Base-by-base conservation (phyloP, 2,329 filamentous ascomycete genomes). In the Fusarium irregulare region DNA sequence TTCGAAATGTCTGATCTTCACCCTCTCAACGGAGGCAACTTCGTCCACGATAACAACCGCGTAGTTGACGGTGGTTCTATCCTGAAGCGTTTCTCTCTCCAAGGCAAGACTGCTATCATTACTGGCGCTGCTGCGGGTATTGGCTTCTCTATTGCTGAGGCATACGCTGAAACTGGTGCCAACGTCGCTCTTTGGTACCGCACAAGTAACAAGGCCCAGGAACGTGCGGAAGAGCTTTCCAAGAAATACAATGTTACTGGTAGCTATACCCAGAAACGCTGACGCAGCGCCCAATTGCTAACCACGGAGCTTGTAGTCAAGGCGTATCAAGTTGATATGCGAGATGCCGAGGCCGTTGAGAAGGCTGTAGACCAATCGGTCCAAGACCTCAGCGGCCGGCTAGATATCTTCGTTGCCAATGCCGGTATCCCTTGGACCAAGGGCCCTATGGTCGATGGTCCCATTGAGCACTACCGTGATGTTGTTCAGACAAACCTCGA, bases 351-450 rank as follows among this genome's bases (percentile, higher is more conserved):
- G 18, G 79, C 82, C 4, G 84, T 88, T 10, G 78, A 84, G 47
- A 76, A 79, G 10, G 82, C 84, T 6, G 82, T 90, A 28, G 78
- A 85, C 64, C 77, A 80, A 42, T 83, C 86, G 66, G 80, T 89
- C 48, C 78, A 83, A 62, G 91, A 93, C 14, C 90, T 93, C 79
- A 89, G 90, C 74, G 89, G 89, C 63, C 87, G 91, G 8, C 86
- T 94, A 20, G 92, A 94, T 74, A 86, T 93, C 70, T 93, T 94
- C 73, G 87, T 94, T 50, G 92, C 92, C 69, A 94, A 94, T 75
- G 89, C 90, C 16, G 91, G 91, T 44, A 88, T 93, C 54, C 86
- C 89, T 2, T 93, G 91, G 91, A 90, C 86, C 3, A 84, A 92
- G 66, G 90, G 90, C 0, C 78, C 89, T 11, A 87, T 90, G 78